A percentile compares a stretch with the other conserved stretches of the same genome.
phyloP scores from a whole-genome alignment of 345 rosid species.

The Gossypium turneri region DNA sequence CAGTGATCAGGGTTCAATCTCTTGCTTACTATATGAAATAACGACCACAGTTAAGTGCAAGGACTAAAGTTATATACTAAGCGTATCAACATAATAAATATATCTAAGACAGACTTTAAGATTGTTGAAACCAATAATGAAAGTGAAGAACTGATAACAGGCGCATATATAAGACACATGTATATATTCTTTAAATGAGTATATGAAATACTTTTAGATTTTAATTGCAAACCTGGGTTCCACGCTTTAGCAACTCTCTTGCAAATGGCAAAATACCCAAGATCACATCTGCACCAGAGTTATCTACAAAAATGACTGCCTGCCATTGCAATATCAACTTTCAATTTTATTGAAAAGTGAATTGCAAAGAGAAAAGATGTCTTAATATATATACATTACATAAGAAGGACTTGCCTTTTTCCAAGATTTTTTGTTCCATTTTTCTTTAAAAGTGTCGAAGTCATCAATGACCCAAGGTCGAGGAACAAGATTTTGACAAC shows the following conservation, averaged over 20 bases:
- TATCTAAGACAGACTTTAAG: not conserved
- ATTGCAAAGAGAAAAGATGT: not conserved
- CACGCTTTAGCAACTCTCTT: slow-evolving; percentile 81
- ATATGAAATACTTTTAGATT: not conserved
- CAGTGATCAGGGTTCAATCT: not conserved
- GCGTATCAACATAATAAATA: not conserved
- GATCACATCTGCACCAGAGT: slow-evolving; percentile 97
- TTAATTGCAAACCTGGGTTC: slow-evolving; percentile 62
- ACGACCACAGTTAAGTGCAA: not conserved
- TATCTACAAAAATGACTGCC: slow-evolving; percentile 93
- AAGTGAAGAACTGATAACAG: not conserved
- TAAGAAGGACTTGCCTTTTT: slow-evolving; percentile 57
- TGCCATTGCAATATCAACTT: slow-evolving; percentile 30
- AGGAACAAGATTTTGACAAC: slow-evolving; percentile 84
- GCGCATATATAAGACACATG: not conserved
- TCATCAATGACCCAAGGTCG: slow-evolving; percentile 98
- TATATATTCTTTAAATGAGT: not conserved
- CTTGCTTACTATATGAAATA: not conserved
- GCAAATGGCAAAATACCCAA: slow-evolving; percentile 92
- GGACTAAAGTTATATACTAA: not conserved
- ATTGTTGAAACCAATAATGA: slow-evolving; percentile 1
- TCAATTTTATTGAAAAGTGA: not conserved
- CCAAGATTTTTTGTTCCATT: slow-evolving; percentile 89
- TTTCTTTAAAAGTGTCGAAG: slow-evolving; percentile 65
- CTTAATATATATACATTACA: slow-evolving; percentile 1